Base-by-base conservation (phyloP, 495 filamentous ascomycete species). In the Apodospora peruviana region DNA sequence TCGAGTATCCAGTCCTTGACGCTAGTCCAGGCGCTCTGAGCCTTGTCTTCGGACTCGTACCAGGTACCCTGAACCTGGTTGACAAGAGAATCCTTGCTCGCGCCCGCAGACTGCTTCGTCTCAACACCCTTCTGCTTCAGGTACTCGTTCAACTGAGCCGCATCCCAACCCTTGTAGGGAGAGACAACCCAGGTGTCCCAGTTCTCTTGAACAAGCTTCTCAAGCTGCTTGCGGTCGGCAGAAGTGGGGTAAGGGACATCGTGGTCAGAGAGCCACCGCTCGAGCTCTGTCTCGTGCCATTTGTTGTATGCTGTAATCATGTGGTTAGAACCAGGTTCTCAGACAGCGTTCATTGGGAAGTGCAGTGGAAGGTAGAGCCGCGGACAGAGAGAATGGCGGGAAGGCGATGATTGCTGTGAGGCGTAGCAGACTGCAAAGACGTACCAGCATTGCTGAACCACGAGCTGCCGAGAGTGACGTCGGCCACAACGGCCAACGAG, bases 271-370 rank as follows among this genome's bases (percentile, higher is more conserved):
- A 98, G 85, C 93, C 93, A 98, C 59, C 93, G 79, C 74, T 98
- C 91, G 10, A 98, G 80, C 75, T 98, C 93, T 5, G 88, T 95
- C 72, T 96, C 84, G 64, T 97, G 91, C 93, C 93, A 98, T 65
- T 91, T 96, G 73, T 96, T 96, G 78, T 97, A 98, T 5, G 84
- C 93, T 95, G 60, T 45, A 16, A 44, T 48, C 24, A 48, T 34
- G 24, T 22, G n/a, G 7, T 40, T 35, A n/a, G n/a, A n/a, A n/a
- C n/a, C n/a, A n/a, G n/a, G n/a, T n/a, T n/a, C n/a, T n/a, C n/a
- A n/a, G n/a, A n/a, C n/a, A n/a, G n/a, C n/a, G n/a, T n/a, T n/a
- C n/a, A n/a, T n/a, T n/a, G n/a, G n/a, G n/a, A n/a, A n/a, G n/a
- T n/a, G n/a, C n/a, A n/a, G n/a, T n/a, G n/a, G n/a, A n/a, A n/a